phyloP scores from a whole-genome alignment of 768 basidiomycete species.

The Amanita molliuscula region DNA sequence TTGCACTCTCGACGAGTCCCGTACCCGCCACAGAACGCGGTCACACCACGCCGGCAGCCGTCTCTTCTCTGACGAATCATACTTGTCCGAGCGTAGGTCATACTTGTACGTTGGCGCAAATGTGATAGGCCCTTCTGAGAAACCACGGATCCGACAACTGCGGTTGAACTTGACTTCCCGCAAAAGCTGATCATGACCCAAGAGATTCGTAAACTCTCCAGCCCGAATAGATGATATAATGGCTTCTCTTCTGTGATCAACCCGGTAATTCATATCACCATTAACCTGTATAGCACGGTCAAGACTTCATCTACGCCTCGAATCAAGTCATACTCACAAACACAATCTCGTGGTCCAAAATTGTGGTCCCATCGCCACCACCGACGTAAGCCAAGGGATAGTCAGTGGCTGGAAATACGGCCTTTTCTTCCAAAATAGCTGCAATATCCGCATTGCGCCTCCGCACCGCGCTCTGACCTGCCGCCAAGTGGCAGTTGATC shows the following conservation, averaged over 20 bases:
- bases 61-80: slow-evolving; percentile 83
- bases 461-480: slow-evolving; percentile 76
- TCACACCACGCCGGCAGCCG: slow-evolving; percentile 97
- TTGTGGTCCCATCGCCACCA: slow-evolving; percentile 89
- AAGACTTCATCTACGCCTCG: neutral
- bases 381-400: slow-evolving; percentile 66
- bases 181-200: slow-evolving; percentile 76
- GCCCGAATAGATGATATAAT: slow-evolving; percentile 64
- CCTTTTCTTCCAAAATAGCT: slow-evolving; percentile 75
- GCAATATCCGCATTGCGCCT: slow-evolving; percentile 83
- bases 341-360: slow-evolving; percentile 91
- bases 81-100: slow-evolving; percentile 66
- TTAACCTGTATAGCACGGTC: slow-evolving; percentile 42
- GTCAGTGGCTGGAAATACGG: slow-evolving; percentile 48
- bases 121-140: slow-evolving; percentile 70
- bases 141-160: slow-evolving; percentile 76
- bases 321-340: slow-evolving; percentile 43
- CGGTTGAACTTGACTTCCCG: slow-evolving; percentile 86
- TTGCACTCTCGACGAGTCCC: slow-evolving; percentile 44
- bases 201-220: slow-evolving; percentile 52
- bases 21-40: slow-evolving; percentile 72
- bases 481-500: slow-evolving; percentile 96
- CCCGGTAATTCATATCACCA: slow-evolving; percentile 96
- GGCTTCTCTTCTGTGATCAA: slow-evolving; percentile 82
- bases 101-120: slow-evolving; percentile 96